Evolutionary conservation across 2,329 filamentous ascomycete species (phyloP), one percentile per base, ranked within the genome.

Genomic region (Paracorniculantispora psalliotae): DNA sequence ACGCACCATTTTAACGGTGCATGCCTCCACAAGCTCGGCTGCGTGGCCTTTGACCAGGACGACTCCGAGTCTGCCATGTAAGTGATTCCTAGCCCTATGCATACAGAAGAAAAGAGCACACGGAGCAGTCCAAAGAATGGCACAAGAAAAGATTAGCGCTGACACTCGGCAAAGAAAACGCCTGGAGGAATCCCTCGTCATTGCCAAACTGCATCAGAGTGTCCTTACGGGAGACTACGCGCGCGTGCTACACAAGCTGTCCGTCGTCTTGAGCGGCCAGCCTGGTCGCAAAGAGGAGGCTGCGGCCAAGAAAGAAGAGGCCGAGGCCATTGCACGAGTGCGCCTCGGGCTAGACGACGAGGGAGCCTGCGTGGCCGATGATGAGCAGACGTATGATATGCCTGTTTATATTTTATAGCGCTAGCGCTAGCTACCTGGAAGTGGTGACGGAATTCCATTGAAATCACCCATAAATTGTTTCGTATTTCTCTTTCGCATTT

Each of bases 1-100:
- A 39, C 30, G 13, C 48, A 51, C 33, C 48, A 51, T 37, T 26
- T 51, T 13, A 39, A 37, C 19, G 30, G 48, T 13, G 35, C 21
- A 41, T 52, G 49, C 49, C 12, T 52, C n/a, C 28, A 52, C 35
- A 52, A 52, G 49, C 35, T 52, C 49, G 49, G 49, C 21, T 41
- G 49, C 17, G 49, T 41, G 7, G 49, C 49, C 49, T 41, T 52
- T 39, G 49, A 52, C 33, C 15, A 17, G 28, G 49, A 15, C 23
- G 21, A 52, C 33, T 12, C 19, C 2, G 30, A 10, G 9, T 25
- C 28, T 15, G 30, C 49, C 33, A 28, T 25, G 49, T 52, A n/a
- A 19, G 33, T 52, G 33, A 33, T 39, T 41, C 23, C 26, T 15
- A 4, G 49, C 43, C 43, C 43, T 19, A 5, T 46, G 6, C 43